Evolutionary conservation across 148 eudicot species (phyloP).

Genomic region (Pharnaceum exiguum): DNA sequence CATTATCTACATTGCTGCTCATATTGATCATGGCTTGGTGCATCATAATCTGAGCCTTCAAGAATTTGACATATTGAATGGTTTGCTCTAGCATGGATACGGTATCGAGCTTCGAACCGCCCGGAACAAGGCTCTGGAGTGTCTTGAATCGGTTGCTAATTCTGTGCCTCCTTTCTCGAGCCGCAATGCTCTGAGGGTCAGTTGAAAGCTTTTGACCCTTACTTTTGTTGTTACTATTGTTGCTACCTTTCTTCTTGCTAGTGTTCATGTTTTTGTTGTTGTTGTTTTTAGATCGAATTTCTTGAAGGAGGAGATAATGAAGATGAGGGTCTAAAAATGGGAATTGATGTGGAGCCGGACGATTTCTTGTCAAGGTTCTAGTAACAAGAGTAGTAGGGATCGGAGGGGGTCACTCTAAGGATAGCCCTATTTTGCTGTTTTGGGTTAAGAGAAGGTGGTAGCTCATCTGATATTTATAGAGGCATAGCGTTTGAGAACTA

Average conservation of each 20-base stretch:
- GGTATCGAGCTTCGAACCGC: conserved; percentile 63
- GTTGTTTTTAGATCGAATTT: neutral
- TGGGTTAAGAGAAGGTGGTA: neutral
- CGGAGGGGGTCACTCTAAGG: neutral
- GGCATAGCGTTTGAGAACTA: neutral
- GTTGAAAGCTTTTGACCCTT: conserved; percentile 49
- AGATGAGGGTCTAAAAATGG: conserved; percentile 6
- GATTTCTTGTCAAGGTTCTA: conserved; percentile 11
- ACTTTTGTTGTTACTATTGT: conserved; percentile 8
- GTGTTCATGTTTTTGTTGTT: neutral
- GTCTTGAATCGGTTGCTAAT: conserved; percentile 64
- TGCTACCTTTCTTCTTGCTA: neutral
- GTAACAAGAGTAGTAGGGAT: conserved; percentile 2
- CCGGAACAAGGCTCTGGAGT: conserved; percentile 60
- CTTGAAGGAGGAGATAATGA: conserved; percentile 11
- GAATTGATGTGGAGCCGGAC: neutral
- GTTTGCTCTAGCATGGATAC: conserved; percentile 69
- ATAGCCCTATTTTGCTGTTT: neutral
- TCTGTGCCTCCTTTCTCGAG: conserved; percentile 57
- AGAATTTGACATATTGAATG: conserved; percentile 65
- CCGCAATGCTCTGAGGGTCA: conserved; percentile 76
- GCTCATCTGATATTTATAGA: conserved; percentile 13
- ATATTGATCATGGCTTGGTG: conserved; percentile 38
- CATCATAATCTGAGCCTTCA: conserved; percentile 54
- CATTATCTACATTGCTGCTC: neutral